Conservation (phyloP, 805 yeast species). For the Scheffersomyces stipitis region DNA sequence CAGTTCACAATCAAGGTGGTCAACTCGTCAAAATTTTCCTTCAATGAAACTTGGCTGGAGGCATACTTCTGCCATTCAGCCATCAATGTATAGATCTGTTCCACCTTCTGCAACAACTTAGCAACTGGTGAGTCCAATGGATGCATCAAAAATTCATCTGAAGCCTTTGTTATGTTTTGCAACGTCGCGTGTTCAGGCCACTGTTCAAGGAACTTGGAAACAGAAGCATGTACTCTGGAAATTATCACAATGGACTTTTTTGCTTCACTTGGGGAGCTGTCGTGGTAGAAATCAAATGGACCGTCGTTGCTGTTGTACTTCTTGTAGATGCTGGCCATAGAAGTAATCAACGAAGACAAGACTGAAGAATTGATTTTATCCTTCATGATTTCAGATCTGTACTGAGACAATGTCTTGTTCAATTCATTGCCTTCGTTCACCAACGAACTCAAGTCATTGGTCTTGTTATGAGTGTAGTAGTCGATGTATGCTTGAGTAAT, state of each 20-base stretch:
- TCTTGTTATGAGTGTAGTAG: slow-evolving; percentile 30
- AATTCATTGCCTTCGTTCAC: slow-evolving; percentile 41
- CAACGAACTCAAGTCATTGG: slow-evolving; percentile 21
- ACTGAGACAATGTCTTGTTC: slow-evolving; percentile 9
- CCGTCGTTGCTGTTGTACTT: slow-evolving; percentile 14
- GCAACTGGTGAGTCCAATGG: slow-evolving; percentile 74
- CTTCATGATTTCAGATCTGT: slow-evolving; percentile 7
- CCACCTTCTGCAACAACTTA: slow-evolving; percentile 74
- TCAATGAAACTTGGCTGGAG: slow-evolving; percentile 68
- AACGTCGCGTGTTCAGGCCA: slow-evolving; percentile 98
- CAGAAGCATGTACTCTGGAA: slow-evolving; percentile 28
- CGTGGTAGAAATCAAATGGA: slow-evolving; percentile 59
- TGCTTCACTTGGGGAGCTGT: slow-evolving; percentile 59
- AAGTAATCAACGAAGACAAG: slow-evolving; percentile 17
- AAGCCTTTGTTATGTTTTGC: slow-evolving; percentile 60
- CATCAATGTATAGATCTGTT: slow-evolving; percentile 78
- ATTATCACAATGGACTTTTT: slow-evolving; percentile 53
- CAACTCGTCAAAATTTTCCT: slow-evolving; percentile 51
- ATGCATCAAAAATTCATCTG: slow-evolving; percentile 62
- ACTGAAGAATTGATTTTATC: slow-evolving; percentile 20
- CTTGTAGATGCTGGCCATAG: slow-evolving; percentile 17
- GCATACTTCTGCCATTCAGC: slow-evolving; percentile 96
- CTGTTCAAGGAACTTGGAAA: slow-evolving; percentile 49
- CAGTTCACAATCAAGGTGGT: slow-evolving; percentile 78
- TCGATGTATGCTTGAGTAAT: slow-evolving; percentile 52